Evolutionary conservation across 192 early-diverging fungal species (phyloP), one percentile per base, ranked within the genome.

Genomic region (Thoreauomyces humboldtii): DNA sequence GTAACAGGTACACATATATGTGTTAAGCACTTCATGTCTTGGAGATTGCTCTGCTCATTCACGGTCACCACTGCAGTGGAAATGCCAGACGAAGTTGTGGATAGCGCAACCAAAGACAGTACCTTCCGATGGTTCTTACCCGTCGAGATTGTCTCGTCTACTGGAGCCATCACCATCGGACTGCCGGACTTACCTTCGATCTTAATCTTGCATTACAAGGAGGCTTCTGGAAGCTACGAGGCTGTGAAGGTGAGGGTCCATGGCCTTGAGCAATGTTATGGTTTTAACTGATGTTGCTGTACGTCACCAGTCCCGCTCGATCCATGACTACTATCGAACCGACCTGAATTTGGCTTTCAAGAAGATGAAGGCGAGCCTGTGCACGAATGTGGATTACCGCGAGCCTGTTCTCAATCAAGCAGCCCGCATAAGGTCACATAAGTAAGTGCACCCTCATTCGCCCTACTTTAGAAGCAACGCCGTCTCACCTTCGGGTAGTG

Each of bases 101-200:
- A 54, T 25, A 45, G 42, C 17, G 42, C 44, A 35, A 21, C 27
- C 15, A 72, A 72, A 21, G 72, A 73, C 38, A 77, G 66, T 7
- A 63, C 81, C 38, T 79, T 89, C 60, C 70, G 80, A 34, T 62
- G 78, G 46, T 63, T 89, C 17, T 56, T 92, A 31, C 91, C 91
- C 1, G 68, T 91, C 42, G 80, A 88, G 45, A 73, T 91, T 37
- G 82, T 79, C 4, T 81, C 81, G 41, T 76, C 75, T 11, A 81
- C 73, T 7, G 89, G 91, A 2, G 81, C 88, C 2, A 73, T 92
- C 33, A 84, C 89, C 14, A 69, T 91, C 50, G 91, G 91, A 9
- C 87, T 89, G 59, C 73, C 78, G 9, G 82, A 88, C 61, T 62
- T 90, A 7, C 78, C 77, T 5, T 79, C 86, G 2, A 75, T 90